Conservation (phyloP, 2,329 filamentous ascomycete genomes). For the Nigrospora osmanthi region DNA sequence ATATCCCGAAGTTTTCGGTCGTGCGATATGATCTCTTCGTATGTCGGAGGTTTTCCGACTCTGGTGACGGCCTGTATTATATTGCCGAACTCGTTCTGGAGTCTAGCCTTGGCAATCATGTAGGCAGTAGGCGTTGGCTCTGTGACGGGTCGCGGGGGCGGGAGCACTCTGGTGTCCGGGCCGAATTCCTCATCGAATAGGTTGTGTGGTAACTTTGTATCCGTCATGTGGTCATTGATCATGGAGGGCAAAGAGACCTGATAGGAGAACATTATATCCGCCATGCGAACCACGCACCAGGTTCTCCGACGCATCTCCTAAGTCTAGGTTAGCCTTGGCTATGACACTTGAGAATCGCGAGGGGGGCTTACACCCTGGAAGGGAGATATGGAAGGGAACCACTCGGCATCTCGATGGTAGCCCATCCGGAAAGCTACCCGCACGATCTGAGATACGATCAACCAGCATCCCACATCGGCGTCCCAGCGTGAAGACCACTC, state of each 20-base stretch:
- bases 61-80: slow-evolving; percentile 60
- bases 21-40: slow-evolving; percentile 57
- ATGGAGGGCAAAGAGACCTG: slow-evolving; percentile 55
- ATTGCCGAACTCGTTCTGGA: slow-evolving; percentile 61
- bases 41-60: slow-evolving; percentile 46
- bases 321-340: slow-evolving; percentile 3
- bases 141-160: slow-evolving; percentile 56
- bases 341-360: not conserved
- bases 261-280: slow-evolving; percentile 67
- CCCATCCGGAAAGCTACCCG: slow-evolving; percentile 61
- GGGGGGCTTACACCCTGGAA: slow-evolving; percentile 55
- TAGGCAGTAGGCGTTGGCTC: slow-evolving; percentile 73
- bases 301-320: slow-evolving; percentile 63
- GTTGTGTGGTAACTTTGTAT: slow-evolving; percentile 68
- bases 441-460: slow-evolving; percentile 47
- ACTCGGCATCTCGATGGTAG: slow-evolving; percentile 70
- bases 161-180: slow-evolving; percentile 58
- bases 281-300: slow-evolving; percentile 65
- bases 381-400: slow-evolving; percentile 62
- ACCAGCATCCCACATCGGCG: slow-evolving; percentile 60
- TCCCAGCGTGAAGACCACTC: slow-evolving; percentile 69
- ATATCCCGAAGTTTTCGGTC: slow-evolving; percentile 54
- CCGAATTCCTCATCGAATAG: slow-evolving; percentile 76
- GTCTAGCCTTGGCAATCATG: slow-evolving; percentile 65
- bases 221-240: slow-evolving; percentile 67